Percentiles rank a stretch among this genome's conserved stretches.
Evolutionary conservation across 352 stramenopile species (phyloP).

Genomic region (Phytophthora aleatoria): DNA sequence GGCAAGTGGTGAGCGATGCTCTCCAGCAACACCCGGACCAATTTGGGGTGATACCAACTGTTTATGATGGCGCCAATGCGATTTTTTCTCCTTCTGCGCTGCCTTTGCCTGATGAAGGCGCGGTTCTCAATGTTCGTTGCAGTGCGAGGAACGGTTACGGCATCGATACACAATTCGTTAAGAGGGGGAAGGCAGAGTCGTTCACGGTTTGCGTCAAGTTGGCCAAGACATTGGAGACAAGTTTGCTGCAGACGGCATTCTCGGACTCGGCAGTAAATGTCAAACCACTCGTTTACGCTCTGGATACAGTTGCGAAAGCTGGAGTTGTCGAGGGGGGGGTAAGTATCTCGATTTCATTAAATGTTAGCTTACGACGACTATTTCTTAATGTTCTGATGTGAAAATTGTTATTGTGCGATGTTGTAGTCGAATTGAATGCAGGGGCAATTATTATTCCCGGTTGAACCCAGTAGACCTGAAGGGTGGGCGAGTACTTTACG

Average conservation of each 20-base stretch:
- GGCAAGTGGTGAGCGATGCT: conserved; percentile 5
- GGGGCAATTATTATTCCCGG: neutral
- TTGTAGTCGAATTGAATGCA: neutral
- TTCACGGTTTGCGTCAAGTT: neutral
- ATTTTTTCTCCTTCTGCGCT: conserved; percentile 2
- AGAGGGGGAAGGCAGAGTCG: neutral
- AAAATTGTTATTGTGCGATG: neutral
- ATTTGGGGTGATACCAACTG: conserved; percentile 4
- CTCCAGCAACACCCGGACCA: neutral
- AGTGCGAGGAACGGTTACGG: conserved; percentile 9
- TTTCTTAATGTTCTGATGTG: neutral
- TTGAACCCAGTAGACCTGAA: neutral
- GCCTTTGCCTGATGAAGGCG: neutral
- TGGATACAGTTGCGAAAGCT: conserved; percentile 2
- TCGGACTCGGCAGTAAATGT: neutral
- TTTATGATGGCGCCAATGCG: conserved; percentile 5
- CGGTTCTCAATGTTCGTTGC: neutral
- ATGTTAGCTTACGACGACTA: neutral
- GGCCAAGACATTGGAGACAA: neutral
- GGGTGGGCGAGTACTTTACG: neutral
- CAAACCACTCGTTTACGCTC: neutral
- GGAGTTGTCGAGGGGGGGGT: neutral
- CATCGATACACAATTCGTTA: neutral
- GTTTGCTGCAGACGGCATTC: neutral
- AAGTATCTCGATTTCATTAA: neutral